Percentiles rank a stretch among this genome's conserved stretches.
Evolutionary conservation across 768 basidiomycete genomes (phyloP).

Genomic region (Fistulinella prunicolor): DNA sequence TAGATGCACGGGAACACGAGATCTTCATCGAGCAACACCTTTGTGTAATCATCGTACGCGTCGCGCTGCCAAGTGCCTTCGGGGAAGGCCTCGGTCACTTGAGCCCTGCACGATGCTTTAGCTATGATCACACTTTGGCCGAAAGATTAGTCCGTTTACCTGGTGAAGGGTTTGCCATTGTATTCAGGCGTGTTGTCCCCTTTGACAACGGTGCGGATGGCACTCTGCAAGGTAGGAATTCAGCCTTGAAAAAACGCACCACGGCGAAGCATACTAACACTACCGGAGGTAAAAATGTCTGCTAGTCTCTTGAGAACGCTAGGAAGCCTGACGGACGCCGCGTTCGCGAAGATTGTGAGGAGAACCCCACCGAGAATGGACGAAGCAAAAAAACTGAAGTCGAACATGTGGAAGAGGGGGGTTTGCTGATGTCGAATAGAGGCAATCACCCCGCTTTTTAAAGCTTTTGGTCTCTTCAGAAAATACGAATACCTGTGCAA

Average conservation of each 20-base stretch:
- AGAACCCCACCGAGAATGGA: constrained; percentile 17
- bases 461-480: neutral
- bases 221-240: constrained; percentile 1
- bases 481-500: neutral
- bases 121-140: neutral
- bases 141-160: neutral
- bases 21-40: constrained; percentile 20
- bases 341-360: constrained; percentile 13
- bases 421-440: neutral
- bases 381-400: constrained; percentile 10
- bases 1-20: constrained; percentile 22
- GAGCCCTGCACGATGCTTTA: constrained; percentile 8
- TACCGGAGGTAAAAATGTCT: neutral
- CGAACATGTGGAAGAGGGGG: constrained; percentile 8
- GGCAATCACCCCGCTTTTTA: neutral
- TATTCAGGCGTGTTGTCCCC: neutral
- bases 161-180: constrained; percentile 15
- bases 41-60: constrained; percentile 19
- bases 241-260: neutral
- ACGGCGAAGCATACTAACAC: constrained; percentile 4
- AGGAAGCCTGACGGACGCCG: constrained; percentile 8
- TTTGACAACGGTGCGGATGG: neutral
- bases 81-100: constrained; percentile 9
- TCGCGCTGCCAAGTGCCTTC: constrained; percentile 19
- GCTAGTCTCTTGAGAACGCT: constrained; percentile 6